Base-by-base conservation (phyloP, 2,329 filamentous ascomycete genomes). In the Furcasterigmium furcatum region DNA sequence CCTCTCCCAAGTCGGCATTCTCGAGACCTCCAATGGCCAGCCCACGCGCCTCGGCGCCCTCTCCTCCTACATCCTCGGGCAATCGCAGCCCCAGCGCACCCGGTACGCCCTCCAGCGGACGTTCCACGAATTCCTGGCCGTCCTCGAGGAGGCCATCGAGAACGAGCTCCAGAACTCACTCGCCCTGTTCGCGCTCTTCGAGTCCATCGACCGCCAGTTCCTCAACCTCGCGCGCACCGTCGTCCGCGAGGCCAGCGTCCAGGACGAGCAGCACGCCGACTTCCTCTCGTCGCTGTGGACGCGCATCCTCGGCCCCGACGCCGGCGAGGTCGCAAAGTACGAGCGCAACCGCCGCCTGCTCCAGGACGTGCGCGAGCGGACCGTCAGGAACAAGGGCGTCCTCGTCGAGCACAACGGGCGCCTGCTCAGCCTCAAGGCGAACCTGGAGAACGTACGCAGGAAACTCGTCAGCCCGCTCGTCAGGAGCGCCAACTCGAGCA, bases 131-230 rank as follows among this genome's bases (percentile, higher is more conserved):
- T 92, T 96, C 58, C 77, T 97, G 32, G 77, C 80, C 29, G 88
- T 94, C 1, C 81, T 96, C 19, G 92, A 97, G 68, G 90, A 96
- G 52, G 87, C 88, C 48, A 95, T 96, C 63, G 82, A 86, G 57
- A 86, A 80, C 53, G 91, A 97, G 66, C 76, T 96, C 18, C 84
- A 84, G 44, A 86, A 92, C 66, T 87, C 85, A 34, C 80, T 91
- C 2, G 80, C 83, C 2, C 80, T 96, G 13, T 95, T 96, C 64
- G 81, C 81, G 4, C 82, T 96, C n/a, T 96, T 96, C 64, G 91
- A 96, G 63, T 81, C 84, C 48, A 91, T 96, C 55, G 92, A 97
- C 67, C 80, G 84, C 44, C 90, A 95, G 63, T 96, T 96, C 66
- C 78, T 91, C 50, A 95, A 94, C 62, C 77, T 96, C 1, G 89